These are phyloP conservation scores for Lodderomyces elongisporus DNA, from an alignment of 1,139 yeast species.

Conservation along the genomic window DNA sequence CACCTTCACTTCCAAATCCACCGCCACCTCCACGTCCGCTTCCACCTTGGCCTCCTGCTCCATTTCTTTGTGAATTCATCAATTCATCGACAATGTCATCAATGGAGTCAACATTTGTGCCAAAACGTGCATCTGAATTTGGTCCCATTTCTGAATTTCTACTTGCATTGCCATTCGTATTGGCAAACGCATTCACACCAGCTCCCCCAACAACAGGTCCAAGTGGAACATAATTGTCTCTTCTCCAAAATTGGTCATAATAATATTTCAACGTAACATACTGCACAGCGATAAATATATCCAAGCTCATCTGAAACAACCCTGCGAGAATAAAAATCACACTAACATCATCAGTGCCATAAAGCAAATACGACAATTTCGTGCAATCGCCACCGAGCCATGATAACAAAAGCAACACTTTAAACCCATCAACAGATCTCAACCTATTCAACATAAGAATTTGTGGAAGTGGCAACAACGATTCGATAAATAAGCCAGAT, in stretches of 20 bases:
- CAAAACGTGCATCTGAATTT: too few species aligned
- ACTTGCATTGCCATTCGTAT: too few species aligned
- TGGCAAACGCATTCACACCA: too few species aligned
- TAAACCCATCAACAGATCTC: constrained; percentile 72
- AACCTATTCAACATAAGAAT: constrained; percentile 66
- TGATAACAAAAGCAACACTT: constrained; percentile 64
- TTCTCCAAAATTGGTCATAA: constrained; percentile 1
- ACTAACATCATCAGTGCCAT: constrained; percentile 69
- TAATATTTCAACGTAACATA: constrained; percentile 49
- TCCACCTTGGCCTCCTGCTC: too few species aligned
- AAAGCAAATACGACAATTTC: constrained; percentile 65
- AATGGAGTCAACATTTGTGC: too few species aligned
- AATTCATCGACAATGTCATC: too few species aligned
- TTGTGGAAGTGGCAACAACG: constrained; percentile 85
- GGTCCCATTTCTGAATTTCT: too few species aligned
- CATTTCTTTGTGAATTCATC: too few species aligned
- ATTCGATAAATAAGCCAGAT: constrained; percentile 69
- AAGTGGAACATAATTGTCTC: too few species aligned
- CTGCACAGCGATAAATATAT: constrained; percentile 70
- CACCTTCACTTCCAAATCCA: too few species aligned
- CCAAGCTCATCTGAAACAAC: constrained; percentile 72
- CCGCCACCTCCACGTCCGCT: too few species aligned
- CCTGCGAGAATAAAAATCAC: constrained; percentile 72
- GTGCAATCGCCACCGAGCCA: constrained; percentile 89
- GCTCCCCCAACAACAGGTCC: too few species aligned